Evolutionary conservation across 331 rosid genomes (phyloP).

Genomic region (Malus hybrid): DNA sequence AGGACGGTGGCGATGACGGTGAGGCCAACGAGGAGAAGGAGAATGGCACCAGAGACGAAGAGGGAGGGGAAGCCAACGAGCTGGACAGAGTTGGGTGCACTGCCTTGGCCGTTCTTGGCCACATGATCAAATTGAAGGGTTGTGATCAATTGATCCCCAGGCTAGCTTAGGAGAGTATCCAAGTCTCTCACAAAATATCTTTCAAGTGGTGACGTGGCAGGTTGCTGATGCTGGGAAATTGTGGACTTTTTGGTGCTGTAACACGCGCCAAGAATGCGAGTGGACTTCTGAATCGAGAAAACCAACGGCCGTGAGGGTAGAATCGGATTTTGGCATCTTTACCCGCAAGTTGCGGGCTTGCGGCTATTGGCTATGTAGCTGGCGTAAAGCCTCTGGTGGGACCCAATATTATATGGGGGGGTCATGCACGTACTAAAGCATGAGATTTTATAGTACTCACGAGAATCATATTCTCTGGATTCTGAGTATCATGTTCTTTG

Average conservation of each 20-base stretch:
- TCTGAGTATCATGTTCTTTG: no score
- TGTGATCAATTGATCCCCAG: no score
- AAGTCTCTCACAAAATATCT: constrained; percentile 2
- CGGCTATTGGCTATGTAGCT: neutral
- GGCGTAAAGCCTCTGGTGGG: neutral
- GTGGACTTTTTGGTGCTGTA: neutral
- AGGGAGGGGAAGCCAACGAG: constrained; percentile 48
- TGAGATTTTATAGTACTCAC: no score
- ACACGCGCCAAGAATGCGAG: constrained; percentile 10
- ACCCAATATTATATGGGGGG: no score
- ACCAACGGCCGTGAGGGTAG: constrained; percentile 6
- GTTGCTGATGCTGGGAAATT: neutral
- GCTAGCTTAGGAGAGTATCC: no score
- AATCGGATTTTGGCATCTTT: neutral
- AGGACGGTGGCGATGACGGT: constrained; percentile 32
- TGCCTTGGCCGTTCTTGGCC: constrained; percentile 13
- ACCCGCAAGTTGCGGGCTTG: neutral
- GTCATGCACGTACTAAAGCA: no score
- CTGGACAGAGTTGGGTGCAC: constrained; percentile 51
- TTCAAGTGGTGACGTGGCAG: neutral
- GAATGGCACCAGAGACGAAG: constrained; percentile 40
- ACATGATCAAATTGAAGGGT: no score
- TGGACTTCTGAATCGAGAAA: neutral
- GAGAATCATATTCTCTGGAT: no score
- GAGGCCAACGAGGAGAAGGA: constrained; percentile 55